These are phyloP conservation scores for Peterozyma xylosa DNA, from an alignment of 805 yeast genomes.

Conservation along the genomic window DNA sequence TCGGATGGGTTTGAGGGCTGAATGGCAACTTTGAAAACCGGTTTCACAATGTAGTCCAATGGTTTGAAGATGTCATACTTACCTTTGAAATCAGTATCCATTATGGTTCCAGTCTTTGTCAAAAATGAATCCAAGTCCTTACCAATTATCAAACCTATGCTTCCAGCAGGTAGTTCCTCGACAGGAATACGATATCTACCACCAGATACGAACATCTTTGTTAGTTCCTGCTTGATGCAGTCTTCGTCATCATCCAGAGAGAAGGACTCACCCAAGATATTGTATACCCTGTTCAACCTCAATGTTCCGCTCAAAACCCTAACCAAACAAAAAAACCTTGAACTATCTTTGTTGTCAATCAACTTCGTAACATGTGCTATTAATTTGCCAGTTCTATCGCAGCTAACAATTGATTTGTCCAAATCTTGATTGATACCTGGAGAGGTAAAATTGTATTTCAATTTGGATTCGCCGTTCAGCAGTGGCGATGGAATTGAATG, in stretches of 20 bases:
- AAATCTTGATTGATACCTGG: slow-evolving; percentile 13
- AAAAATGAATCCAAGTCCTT: slow-evolving; percentile 40
- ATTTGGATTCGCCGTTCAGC: no score
- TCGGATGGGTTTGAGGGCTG: slow-evolving; percentile 80
- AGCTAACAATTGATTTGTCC: slow-evolving; percentile 16
- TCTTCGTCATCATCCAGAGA: slow-evolving; percentile 47
- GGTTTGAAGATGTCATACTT: slow-evolving; percentile 27
- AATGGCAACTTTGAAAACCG: slow-evolving; percentile 74
- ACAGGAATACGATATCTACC: slow-evolving; percentile 63
- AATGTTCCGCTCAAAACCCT: slow-evolving; percentile 59
- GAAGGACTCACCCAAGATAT: slow-evolving; percentile 49
- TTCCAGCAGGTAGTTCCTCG: slow-evolving; percentile 50
- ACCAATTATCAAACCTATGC: slow-evolving; percentile 63
- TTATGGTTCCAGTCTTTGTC: slow-evolving; percentile 55
- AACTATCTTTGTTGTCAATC: slow-evolving; percentile 45
- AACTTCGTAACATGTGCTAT: slow-evolving; percentile 53
- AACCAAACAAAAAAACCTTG: slow-evolving; percentile 46
- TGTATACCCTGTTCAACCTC: slow-evolving; percentile 35
- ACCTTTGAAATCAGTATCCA: slow-evolving; percentile 19
- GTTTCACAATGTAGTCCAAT: slow-evolving; percentile 36
- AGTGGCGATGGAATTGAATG: slow-evolving; percentile 27
- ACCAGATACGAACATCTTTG: slow-evolving; percentile 46
- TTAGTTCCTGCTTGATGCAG: slow-evolving; percentile 29
- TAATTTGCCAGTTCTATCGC: slow-evolving; percentile 33
- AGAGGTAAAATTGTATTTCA: slow-evolving; percentile 14